Percentiles rank a stretch among this genome's conserved stretches.
Conservation (phyloP, 331 rosid genomes). For the Malus hybrid region DNA sequence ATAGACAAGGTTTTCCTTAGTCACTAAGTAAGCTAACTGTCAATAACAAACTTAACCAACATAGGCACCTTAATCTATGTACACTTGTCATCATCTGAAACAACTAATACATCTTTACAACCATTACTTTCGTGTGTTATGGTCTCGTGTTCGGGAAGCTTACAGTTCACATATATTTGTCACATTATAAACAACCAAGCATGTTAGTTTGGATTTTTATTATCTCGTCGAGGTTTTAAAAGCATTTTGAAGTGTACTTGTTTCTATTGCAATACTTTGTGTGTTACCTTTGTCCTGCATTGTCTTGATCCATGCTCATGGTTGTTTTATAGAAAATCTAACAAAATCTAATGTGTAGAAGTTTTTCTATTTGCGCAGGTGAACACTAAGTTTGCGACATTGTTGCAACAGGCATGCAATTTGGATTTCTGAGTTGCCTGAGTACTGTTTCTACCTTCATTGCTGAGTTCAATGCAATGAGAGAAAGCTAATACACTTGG, state of each 20-base stretch:
- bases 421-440: constrained; percentile 71
- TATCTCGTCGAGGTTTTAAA: background rate
- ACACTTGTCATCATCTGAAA: too few species aligned
- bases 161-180: background rate
- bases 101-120: too few species aligned
- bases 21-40: too few species aligned
- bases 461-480: constrained; percentile 76
- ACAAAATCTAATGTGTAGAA: background rate
- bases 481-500: constrained; percentile 58
- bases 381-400: constrained; percentile 43
- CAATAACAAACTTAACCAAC: too few species aligned
- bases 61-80: too few species aligned
- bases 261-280: background rate
- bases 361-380: constrained; percentile 22
- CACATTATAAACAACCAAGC: background rate
- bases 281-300: background rate
- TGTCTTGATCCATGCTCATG: background rate
- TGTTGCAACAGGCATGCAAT: constrained; percentile 42
- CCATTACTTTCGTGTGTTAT: background rate
- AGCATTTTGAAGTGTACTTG: background rate
- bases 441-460: constrained; percentile 77
- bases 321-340: background rate
- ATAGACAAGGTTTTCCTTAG: too few species aligned
- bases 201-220: background rate
- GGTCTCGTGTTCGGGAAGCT: background rate